Evolutionary conservation across 2,329 filamentous ascomycete species (phyloP).

Genomic region (Fusarium penzigii): DNA sequence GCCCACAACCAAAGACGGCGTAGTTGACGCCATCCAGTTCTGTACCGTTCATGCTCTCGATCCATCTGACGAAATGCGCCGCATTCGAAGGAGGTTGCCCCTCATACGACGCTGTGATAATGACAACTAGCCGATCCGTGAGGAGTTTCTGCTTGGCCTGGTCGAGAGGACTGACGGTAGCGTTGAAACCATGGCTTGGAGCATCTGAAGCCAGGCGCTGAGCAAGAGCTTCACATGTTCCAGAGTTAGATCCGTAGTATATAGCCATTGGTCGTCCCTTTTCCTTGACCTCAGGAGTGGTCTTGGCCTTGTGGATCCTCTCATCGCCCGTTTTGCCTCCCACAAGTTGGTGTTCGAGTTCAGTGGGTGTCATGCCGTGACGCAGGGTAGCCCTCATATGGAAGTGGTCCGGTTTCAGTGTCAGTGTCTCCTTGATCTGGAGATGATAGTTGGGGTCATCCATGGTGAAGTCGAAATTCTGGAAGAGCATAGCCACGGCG

Average conservation of each 20-base stretch:
- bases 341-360: constrained; percentile 48
- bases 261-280: constrained; percentile 57
- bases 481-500: constrained; percentile 62
- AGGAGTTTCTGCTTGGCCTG: constrained; percentile 61
- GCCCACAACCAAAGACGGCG: constrained; percentile 70
- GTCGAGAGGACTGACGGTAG: constrained; percentile 59
- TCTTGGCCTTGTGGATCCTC: constrained; percentile 7
- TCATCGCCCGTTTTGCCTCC: constrained; percentile 10
- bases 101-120: constrained; percentile 73
- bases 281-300: constrained; percentile 1
- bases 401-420: constrained; percentile 65
- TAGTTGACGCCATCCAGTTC: constrained; percentile 60
- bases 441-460: constrained; percentile 60
- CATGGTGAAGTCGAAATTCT: constrained; percentile 69
- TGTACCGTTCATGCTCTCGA: constrained; percentile 49
- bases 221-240: constrained; percentile 72
- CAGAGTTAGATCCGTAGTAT: constrained; percentile 73
- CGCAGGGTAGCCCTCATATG: constrained; percentile 60
- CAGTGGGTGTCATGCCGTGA: constrained; percentile 45
- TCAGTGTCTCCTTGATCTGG: constrained; percentile 56
- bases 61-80: constrained; percentile 66
- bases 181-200: constrained; percentile 57
- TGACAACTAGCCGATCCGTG: constrained; percentile 60
- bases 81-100: constrained; percentile 75
- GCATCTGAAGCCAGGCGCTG: constrained; percentile 63